Evolutionary conservation across 768 basidiomycete genomes (phyloP), one percentile per base, ranked within the genome.

Genomic region (Pilatotrama ljubarskyi): DNA sequence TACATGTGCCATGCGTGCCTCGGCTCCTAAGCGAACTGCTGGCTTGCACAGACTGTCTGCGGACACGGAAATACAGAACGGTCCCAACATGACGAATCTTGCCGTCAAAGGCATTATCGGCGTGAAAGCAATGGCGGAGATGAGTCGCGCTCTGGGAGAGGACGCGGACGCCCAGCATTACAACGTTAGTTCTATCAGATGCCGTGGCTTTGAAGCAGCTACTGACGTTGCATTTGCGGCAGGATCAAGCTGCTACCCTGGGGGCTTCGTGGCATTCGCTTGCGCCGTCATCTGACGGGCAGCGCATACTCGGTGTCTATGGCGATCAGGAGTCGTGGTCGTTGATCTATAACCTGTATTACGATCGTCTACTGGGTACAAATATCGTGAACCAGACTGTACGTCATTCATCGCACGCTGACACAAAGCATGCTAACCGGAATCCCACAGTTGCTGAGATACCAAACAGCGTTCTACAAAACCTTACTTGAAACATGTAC

Each of bases 81-180:
- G 11, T 2, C 46, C 67, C 3, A 68, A 68, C 44, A 59, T 62
- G 67, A 65, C 64, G 17, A 68, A 68, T 50, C 55, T 68, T 7
- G 62, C 61, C 0, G 54, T 68, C 50, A 68, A 68, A 42, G 67
- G 67, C 3, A 68, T 68, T 54, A 68, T 68, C 11, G 67, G 56
- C 9, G 55, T 68, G 22, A 44, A 66, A 36, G 62, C 67, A 2
- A 68, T 68, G 67, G 55, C 64, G 0, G 61, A 64, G 48, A 68
- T 68, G 14, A 60, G 62, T 20, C 29, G 54, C 1, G 67, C 55
- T 1, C 5, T 64, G 15, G 58, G 58, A 10, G 24, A 60, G 29
- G 38, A 43, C 14, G 26, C 42, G 20, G 63, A 66, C 40, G 59
- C 59, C 5, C 47, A 63, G 15, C 20, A 26, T 20, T 67, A 57